phyloP scores from a whole-genome alignment of 2,329 filamentous ascomycete genomes.

The Fusarium marasasianum region DNA sequence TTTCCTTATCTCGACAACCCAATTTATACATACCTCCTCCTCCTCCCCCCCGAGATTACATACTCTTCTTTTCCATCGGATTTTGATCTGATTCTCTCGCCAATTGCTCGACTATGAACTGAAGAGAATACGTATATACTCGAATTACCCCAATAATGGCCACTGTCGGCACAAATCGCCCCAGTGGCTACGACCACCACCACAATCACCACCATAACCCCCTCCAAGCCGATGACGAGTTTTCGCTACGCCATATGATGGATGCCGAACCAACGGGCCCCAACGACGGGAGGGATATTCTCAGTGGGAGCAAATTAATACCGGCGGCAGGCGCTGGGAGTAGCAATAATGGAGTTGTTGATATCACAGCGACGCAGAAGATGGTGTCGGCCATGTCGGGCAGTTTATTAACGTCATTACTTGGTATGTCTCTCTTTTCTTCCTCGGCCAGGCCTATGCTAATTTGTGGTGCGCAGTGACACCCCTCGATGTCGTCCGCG shows the following conservation, averaged over 20 bases:
- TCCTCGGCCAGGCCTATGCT: neutral
- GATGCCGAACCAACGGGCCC: conserved; percentile 27
- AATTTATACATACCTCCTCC: neutral
- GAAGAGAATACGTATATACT: conserved; percentile 1
- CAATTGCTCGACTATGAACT: conserved; percentile 27
- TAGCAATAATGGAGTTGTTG: conserved; percentile 54
- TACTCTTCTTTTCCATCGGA: neutral
- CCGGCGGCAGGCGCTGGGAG: conserved; percentile 15
- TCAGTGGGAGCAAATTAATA: conserved; percentile 11
- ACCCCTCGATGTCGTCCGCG: conserved; percentile 94
- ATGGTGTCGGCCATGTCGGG: conserved; percentile 95
- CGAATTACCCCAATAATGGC: conserved; percentile 33
- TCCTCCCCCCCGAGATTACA: neutral
- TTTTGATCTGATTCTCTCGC: neutral
- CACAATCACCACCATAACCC: conserved; percentile 27
- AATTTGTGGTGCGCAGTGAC: conserved; percentile 69
- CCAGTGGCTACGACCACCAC: conserved; percentile 35
- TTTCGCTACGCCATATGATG: conserved; percentile 44
- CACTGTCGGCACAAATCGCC: conserved; percentile 34
- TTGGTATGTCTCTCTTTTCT: conserved; percentile 68
- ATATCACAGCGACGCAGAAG: conserved; percentile 86
- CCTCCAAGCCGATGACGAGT: conserved; percentile 43
- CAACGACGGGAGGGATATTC: conserved; percentile 11
- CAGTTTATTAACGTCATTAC: conserved; percentile 86
- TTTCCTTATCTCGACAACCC: neutral